Percentiles rank a stretch among this genome's conserved stretches.
phyloP scores from a whole-genome alignment of 2,329 filamentous ascomycete species.

The Ophiostoma sp. region DNA sequence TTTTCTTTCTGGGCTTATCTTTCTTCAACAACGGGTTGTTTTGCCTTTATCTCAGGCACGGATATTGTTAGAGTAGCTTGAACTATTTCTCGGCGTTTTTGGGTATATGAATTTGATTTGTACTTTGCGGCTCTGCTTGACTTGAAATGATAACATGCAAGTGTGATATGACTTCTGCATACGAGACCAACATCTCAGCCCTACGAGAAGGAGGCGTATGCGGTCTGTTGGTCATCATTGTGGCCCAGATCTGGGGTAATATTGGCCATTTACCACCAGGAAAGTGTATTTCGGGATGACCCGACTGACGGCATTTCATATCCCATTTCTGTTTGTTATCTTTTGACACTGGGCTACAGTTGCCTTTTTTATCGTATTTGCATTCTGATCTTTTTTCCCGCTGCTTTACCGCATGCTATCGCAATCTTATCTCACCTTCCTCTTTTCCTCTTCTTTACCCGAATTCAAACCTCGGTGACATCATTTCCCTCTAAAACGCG shows the following conservation, averaged over 20 bases:
- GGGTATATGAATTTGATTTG: not conserved
- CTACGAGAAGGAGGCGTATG: not conserved
- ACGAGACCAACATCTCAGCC: not conserved
- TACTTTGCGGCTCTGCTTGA: not conserved
- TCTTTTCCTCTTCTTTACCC: not conserved
- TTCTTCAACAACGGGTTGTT: not conserved
- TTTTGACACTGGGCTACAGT: not conserved
- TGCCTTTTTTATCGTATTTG: not conserved
- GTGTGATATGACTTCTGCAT: not conserved
- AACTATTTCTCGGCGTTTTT: not conserved
- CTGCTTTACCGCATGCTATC: not conserved
- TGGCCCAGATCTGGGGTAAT: not conserved
- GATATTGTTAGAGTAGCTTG: not conserved
- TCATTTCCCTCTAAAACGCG: not conserved
- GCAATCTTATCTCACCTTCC: not conserved
- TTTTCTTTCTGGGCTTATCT: not conserved
- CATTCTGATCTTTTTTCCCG: not conserved
- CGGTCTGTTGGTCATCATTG: not conserved
- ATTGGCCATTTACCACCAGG: not conserved
- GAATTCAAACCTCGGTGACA: conserved; percentile 8
- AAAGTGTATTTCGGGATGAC: too few relatives aligned
- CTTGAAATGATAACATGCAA: not conserved
- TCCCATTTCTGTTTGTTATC: too few relatives aligned
- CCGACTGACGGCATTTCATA: too few relatives aligned
- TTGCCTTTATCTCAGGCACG: not conserved